phyloP scores from a whole-genome alignment of 1,284 basidiomycete species.

The Tausonia pullulans region DNA sequence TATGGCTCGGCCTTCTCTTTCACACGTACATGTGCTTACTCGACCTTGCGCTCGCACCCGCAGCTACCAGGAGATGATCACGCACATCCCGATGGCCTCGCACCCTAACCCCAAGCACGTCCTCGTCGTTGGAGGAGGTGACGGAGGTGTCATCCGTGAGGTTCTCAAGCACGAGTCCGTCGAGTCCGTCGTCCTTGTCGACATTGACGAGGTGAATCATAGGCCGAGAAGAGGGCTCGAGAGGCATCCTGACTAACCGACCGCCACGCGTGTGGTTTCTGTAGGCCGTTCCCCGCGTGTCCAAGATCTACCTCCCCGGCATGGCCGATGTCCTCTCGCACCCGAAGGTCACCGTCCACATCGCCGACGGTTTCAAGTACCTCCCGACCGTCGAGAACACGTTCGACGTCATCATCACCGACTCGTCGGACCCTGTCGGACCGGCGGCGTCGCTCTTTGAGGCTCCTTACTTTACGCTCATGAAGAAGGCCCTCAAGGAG shows the following conservation, averaged over 20 bases:
- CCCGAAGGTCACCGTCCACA: constrained; percentile 73
- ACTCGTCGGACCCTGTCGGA: constrained; percentile 96
- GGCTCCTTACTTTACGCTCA: constrained; percentile 92
- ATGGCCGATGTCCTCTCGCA: constrained; percentile 81
- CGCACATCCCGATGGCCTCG: constrained; percentile 85
- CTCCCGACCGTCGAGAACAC: constrained; percentile 75
- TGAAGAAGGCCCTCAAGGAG: constrained; percentile 76
- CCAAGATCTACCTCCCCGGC: constrained; percentile 83
- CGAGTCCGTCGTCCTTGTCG: constrained; percentile 86
- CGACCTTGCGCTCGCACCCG: too few relatives aligned
- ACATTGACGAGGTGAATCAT: constrained; percentile 78
- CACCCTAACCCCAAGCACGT: constrained; percentile 96
- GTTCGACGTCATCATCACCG: constrained; percentile 98
- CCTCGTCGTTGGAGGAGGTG: constrained; percentile 92
- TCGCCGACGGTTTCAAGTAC: constrained; percentile 97
- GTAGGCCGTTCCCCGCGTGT: constrained; percentile 91
- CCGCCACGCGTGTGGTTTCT: too few relatives aligned
- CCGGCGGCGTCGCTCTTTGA: constrained; percentile 92
- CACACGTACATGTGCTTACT: constrained; percentile 74
- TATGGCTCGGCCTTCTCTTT: constrained; percentile 70
- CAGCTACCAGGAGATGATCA: constrained; percentile 99
- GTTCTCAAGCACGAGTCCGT: constrained; percentile 90
- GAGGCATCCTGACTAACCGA: too few relatives aligned
- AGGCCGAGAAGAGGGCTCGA: too few relatives aligned
- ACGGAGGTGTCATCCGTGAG: constrained; percentile 93